phyloP scores from a whole-genome alignment of 2,329 filamentous ascomycete genomes.

The Lomentospora prolificans region DNA sequence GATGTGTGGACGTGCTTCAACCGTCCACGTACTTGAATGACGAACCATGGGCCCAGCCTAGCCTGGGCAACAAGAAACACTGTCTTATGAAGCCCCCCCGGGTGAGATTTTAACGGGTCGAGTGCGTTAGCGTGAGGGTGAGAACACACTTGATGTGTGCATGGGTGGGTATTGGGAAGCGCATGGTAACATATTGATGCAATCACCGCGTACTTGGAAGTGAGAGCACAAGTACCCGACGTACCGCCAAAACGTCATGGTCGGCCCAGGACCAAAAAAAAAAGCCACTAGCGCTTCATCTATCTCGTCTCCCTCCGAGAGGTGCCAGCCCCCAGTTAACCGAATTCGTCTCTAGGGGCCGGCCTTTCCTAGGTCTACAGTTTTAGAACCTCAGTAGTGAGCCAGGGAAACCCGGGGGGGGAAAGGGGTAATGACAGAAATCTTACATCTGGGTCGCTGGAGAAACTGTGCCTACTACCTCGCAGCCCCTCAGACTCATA shows the following conservation, averaged over 20 bases:
- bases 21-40: neutral
- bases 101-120: too few species aligned
- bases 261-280: neutral
- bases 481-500: too few species aligned
- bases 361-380: neutral
- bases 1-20: too few species aligned
- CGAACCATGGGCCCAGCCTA: too few species aligned
- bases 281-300: neutral
- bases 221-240: neutral
- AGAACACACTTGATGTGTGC: neutral
- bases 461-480: too few species aligned
- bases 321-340: neutral
- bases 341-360: neutral
- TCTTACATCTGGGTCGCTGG: too few species aligned
- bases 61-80: too few species aligned
- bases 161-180: too few species aligned
- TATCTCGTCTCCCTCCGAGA: neutral
- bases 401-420: neutral
- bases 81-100: too few species aligned
- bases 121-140: neutral
- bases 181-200: neutral
- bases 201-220: neutral
- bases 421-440: neutral
- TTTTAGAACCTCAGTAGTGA: neutral
- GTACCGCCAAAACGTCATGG: slow-evolving; percentile 1